Evolutionary conservation across 306 rosid species (phyloP).

Genomic region (Dalbergia cochinchinensis): DNA sequence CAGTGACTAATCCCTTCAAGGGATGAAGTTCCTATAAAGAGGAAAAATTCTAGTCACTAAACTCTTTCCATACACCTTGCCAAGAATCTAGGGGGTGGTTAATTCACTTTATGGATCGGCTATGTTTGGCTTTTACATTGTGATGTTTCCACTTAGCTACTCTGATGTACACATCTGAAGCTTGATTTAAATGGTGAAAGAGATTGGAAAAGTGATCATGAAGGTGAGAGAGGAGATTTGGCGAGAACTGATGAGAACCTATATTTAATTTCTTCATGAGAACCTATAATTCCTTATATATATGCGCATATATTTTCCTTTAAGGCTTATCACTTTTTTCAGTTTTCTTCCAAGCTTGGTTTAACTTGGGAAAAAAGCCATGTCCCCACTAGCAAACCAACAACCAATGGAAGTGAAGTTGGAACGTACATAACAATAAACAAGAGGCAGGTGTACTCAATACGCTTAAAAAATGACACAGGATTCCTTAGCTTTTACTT

Average conservation of each 20-base stretch:
- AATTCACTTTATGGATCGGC: not conserved
- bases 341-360: slow-evolving; percentile 46
- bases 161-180: slow-evolving; percentile 5
- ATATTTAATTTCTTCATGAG: slow-evolving; percentile 8
- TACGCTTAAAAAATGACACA: slow-evolving; percentile 13
- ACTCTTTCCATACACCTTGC: too few species aligned
- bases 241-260: slow-evolving; percentile 20
- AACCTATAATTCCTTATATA: slow-evolving; percentile 16
- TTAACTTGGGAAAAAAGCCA: slow-evolving; percentile 74
- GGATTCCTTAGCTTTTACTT: slow-evolving; percentile 76
- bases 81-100: too few species aligned
- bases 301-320: not conserved
- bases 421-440: slow-evolving; percentile 48
- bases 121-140: slow-evolving; percentile 19
- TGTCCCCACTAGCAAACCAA: slow-evolving; percentile 53
- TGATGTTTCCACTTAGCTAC: slow-evolving; percentile 44
- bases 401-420: slow-evolving; percentile 56
- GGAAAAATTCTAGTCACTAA: too few species aligned
- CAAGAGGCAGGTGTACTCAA: slow-evolving; percentile 51
- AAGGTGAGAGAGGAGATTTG: slow-evolving; percentile 3
- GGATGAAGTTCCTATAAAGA: too few species aligned
- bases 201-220: slow-evolving; percentile 25
- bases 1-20: too few species aligned
- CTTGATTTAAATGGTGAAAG: slow-evolving; percentile 22
- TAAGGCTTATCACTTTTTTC: slow-evolving; percentile 27